Evolutionary conservation across 352 stramenopile genomes (phyloP), one percentile per base, ranked within the genome.

Genomic region (Phytophthora sojae): DNA sequence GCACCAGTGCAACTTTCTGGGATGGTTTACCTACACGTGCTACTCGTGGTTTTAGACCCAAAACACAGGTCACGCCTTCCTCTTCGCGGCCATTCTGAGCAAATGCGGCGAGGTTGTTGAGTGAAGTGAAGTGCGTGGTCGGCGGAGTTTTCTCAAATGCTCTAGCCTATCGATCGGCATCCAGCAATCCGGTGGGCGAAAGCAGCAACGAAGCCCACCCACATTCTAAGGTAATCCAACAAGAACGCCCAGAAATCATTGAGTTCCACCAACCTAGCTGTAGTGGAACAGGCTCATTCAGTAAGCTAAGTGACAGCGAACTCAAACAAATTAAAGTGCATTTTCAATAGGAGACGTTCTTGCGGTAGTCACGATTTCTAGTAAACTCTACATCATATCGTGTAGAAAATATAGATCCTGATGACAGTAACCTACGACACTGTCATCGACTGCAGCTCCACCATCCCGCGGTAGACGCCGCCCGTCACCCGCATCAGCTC

Each of bases 391-490:
- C 26, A 30, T 30, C 26, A 30, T 2, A 29, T 29, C 25, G 25
- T 4, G 25, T 4, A 2, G 25, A 29, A n/a, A n/a, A n/a, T n/a
- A n/a, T n/a, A n/a, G n/a, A n/a, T n/a, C n/a, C 25, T 1, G 2
- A 14, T 42, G 35, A 15, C 8, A 9, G 35, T 44, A 44, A 15
- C 14, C 14, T 47, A 52, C 17, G 12, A 26, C 7, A 52, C 12
- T 15, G n/a, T 17, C n/a, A 52, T 9, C 39, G 59, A 9, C 49
- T 71, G 64, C 47, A 45, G 15, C 57, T 61, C 37, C 15, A 78
- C 61, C 71, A 78, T 75, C 0, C 35, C 45, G 0, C 61, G 61
- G 73, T 90, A 90, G 11, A 83, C 54, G 35, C 82, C 80, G 19
- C 64, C 66, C 1, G 21, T 17, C 47, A 75, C 62, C 29, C 21